Base-by-base conservation (phyloP, 768 basidiomycete genomes). In the Ephemerocybe angulata region DNA sequence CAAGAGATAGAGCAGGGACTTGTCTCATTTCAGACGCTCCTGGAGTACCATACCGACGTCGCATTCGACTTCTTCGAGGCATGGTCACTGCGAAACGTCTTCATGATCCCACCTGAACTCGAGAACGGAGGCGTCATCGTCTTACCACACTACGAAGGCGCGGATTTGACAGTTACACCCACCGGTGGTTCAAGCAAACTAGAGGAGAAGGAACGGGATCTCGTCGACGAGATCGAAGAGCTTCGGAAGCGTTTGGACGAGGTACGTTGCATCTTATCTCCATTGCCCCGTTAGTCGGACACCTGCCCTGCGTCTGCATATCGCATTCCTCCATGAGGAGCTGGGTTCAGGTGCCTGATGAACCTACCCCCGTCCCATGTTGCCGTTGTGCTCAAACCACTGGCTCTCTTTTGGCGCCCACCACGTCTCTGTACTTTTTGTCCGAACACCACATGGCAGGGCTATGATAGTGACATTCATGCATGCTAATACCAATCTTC, bases 11-110 rank as follows among this genome's bases (percentile, higher is more conserved):
- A 87, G 60, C 84, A 91, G 70, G 93, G 92, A 2, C 71, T 93
- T 1, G 87, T 91, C 48, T 80, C 89, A 22, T 91, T 96, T 59
- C 90, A 95, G 67, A 94, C 93, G 0, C 77, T 95, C 41, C 77
- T 97, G 13, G 90, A 94, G 64, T 84, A 84, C 52, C 93, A 94
- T 60, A 86, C 90, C 41, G 93, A 97, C 64, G 80, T 91, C 42
- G 93, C 93, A 0, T 91, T 95, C 57, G 93, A 97, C 67, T 89
- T 87, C 65, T 90, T 97, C 62, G 93, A 93, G 70, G 86, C 85
- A 0, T 96, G 93, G 93, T 86, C 84, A 10, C 68, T 93, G 63
- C 76, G 92, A 38, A 97, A 96, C 69, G 88, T 93, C 54, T 96
- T 96, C 62, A 81, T 84, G 50, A 78, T 93, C 15, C 82, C 86